Percentiles rank a stretch among this genome's conserved stretches.
Conservation (phyloP, 345 rosid genomes). For the Citrus glauca region DNA sequence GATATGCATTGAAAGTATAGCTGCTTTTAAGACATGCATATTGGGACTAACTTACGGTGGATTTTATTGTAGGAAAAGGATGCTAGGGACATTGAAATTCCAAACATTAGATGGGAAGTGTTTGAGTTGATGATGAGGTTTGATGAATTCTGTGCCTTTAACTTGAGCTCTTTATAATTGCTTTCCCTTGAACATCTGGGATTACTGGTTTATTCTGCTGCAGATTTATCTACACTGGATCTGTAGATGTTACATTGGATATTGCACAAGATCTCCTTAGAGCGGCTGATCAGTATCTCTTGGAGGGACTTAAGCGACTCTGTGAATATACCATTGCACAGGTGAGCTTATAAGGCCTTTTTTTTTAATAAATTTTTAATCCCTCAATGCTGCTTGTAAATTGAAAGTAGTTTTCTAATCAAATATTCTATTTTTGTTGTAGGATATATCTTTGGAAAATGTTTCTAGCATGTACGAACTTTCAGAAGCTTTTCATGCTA, state of each 20-base stretch:
- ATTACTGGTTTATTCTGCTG: constrained; percentile 17
- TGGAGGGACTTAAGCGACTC: constrained; percentile 94
- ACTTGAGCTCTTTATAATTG: background rate
- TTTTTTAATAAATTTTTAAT: no score
- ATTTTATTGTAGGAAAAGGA: constrained; percentile 70
- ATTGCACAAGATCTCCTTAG: constrained; percentile 95
- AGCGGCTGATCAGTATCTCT: constrained; percentile 98
- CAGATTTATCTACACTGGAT: constrained; percentile 97
- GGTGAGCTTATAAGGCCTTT: constrained; percentile 43
- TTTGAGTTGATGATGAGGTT: constrained; percentile 99
- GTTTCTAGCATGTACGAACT: constrained; percentile 95
- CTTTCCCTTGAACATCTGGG: background rate
- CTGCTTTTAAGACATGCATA: background rate
- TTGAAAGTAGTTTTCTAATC: constrained; percentile 21
- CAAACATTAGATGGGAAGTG: constrained; percentile 98
- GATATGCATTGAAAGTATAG: background rate
- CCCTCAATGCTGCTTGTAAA: constrained; percentile 10
- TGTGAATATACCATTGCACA: constrained; percentile 96
- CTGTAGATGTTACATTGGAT: constrained; percentile 75
- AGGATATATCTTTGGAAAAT: constrained; percentile 91
- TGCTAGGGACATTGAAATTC: constrained; percentile 97
- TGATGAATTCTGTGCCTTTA: constrained; percentile 16
- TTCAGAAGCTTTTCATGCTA: constrained; percentile 93
- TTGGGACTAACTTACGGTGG: constrained; percentile 5
- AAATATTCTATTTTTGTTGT: constrained; percentile 6